Evolutionary conservation across 208 protist species (phyloP), one percentile per base, ranked within the genome.

Genomic region (Leishmania aethiopica): DNA sequence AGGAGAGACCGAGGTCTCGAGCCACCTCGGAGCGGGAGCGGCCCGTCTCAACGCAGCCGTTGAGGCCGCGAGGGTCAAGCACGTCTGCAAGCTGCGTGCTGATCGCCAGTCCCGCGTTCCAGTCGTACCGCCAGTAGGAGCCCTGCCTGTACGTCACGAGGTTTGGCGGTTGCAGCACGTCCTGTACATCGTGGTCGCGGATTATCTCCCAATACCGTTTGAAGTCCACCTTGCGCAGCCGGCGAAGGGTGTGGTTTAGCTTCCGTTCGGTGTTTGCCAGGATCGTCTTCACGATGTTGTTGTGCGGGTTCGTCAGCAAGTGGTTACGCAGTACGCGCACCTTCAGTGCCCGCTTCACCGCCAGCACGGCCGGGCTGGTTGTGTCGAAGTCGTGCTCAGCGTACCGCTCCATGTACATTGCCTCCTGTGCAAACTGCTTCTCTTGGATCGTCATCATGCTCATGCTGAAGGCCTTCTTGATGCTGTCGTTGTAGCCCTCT

Each of bases 381-480:
- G 93, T 95, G 79, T 97, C 94, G 82, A 97, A 96, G 86, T 98
- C 95, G 80, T 97, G 93, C 86, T 95, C 91, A 22, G 94, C 93
- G 89, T 98, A 98, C 35, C 94, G 94, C 89, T 98, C 94, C 93
- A 95, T 96, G 90, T 97, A 97, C 89, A 95, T 93, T 45, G 95
- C 90, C 91, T 97, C 92, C 86, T 98, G 89, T 42, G 93, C 92
- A 80, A 94, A 95, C 77, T 94, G 90, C 85, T 97, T 97, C 88
- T 98, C 95, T 69, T 92, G 89, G 71, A 96, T 86, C 55, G 90
- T 91, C 95, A 98, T 98, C 93, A 96, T 98, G 42, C 72, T 79
- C 75, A 85, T 88, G 10, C 91, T 90, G 17, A 98, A 83, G 22
- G 95, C 94, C 71, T 91, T 92, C 77, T 95, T 94, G 60, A 98